Base-by-base conservation (phyloP, 192 early-diverging fungal genomes). In the Obelidium mucronatum region DNA sequence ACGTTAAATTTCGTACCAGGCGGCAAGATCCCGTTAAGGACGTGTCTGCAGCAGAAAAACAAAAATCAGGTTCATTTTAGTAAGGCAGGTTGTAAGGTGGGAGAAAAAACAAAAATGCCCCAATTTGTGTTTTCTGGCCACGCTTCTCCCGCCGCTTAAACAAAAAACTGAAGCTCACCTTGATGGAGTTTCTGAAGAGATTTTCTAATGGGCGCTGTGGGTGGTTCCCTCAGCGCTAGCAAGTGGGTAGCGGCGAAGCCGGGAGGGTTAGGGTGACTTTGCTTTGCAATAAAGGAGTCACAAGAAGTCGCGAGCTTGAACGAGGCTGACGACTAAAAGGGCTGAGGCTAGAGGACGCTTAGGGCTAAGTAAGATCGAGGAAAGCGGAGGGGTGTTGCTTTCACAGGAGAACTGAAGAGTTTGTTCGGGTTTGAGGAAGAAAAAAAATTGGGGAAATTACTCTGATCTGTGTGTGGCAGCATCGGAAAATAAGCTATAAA, bases 201-300 rank as follows among this genome's bases (percentile, higher is more conserved):
- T 74, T 74, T 74, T 74, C 72, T 44, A 48, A 22, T 30, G 40
- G 72, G 72, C 72, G 72, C 72, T 74, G 58, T 58, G 72, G 72
- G 72, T 58, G 52, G 17, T 55, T 74, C 72, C 72, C 72, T 58
- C 52, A 74, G 72, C 72, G 72, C 72, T 28, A 31, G 40, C 37
- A 40, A 40, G 44, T 30, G 42, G 22, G 8, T 17, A 74, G 60
- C 72, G 72, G 72, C 72, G 72, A 48, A 42, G 72, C 35, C 58
- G 37, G 26, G 33, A 35, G 33, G 60, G 55, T 56, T 42, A 19
- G 22, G 35, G 55, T 36, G 24, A 58, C 52, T 58, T 72, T 15
- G 13, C 15, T 37, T 65, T 34, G 36, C 15, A 35, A 17, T 24
- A 36, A 26, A 65, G 63, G 39, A 22, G 26, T 19, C 36, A 35